phyloP scores from a whole-genome alignment of 2,329 filamentous ascomycete genomes.

The Cytospora schulzeri region DNA sequence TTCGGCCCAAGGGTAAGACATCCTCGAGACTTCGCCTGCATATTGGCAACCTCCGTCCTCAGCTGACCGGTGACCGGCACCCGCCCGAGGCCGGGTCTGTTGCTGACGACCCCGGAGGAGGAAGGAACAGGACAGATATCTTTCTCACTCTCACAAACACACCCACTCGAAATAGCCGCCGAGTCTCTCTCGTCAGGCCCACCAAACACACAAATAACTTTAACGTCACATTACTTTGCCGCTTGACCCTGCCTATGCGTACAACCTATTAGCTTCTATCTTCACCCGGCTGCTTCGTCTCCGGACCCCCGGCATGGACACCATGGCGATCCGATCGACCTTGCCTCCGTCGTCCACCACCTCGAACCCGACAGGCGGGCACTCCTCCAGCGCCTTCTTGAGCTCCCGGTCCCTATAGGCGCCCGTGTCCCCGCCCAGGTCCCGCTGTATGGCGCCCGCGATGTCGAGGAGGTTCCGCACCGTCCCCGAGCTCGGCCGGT shows the following conservation, averaged over 20 bases:
- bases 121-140: background rate
- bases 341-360: background rate
- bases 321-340: background rate
- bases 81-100: background rate
- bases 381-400: constrained; percentile 5
- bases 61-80: background rate
- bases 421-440: constrained; percentile 17
- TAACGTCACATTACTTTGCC: background rate
- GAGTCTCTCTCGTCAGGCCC: background rate
- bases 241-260: background rate
- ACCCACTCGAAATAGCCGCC: background rate
- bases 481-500: constrained; percentile 10
- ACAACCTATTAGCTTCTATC: background rate
- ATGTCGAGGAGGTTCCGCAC: constrained; percentile 17
- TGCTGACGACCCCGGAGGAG: background rate
- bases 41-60: background rate
- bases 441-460: constrained; percentile 5
- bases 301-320: constrained; percentile 1
- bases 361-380: constrained; percentile 14
- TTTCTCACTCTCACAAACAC: background rate
- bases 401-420: background rate
- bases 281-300: background rate
- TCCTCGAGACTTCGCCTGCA: background rate
- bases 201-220: background rate
- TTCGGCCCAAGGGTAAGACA: background rate